These are phyloP conservation scores for Aspergillus pseudonomiae DNA, from an alignment of 2,329 filamentous ascomycete species.

Conservation along the genomic window DNA sequence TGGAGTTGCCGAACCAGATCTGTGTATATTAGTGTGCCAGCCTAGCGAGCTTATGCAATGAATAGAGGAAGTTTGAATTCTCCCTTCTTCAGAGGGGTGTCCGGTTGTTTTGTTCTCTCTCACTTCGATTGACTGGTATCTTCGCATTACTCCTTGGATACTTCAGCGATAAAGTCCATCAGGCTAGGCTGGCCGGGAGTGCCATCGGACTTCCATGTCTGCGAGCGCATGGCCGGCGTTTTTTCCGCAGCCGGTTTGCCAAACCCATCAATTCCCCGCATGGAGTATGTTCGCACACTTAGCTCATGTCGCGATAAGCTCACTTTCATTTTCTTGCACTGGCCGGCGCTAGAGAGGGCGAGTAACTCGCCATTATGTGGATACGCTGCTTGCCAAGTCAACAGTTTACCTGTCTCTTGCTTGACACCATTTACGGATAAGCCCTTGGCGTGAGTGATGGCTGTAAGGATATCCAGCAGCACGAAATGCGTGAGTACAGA, in stretches of 20 bases:
- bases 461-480: conserved; percentile 42
- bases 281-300: conserved; percentile 24
- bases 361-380: conserved; percentile 41
- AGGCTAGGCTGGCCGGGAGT: conserved; percentile 17
- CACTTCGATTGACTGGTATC: neutral
- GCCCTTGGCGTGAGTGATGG: conserved; percentile 25
- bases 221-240: conserved; percentile 18
- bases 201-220: conserved; percentile 28
- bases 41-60: neutral
- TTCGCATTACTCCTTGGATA: conserved; percentile 10
- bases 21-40: neutral
- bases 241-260: conserved; percentile 11
- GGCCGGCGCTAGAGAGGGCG: conserved; percentile 21
- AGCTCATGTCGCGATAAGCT: conserved; percentile 32
- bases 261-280: conserved; percentile 22
- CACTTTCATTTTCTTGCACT: conserved; percentile 38
- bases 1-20: neutral
- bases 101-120: neutral
- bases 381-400: conserved; percentile 34
- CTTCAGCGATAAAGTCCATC: conserved; percentile 31
- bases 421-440: neutral
- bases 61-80: neutral
- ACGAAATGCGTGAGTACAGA: conserved; percentile 39
- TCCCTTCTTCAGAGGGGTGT: too few relatives aligned
- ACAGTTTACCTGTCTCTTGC: neutral